Evolutionary conservation across 306 rosid species (phyloP).

Genomic region (Prosopis cineraria): DNA sequence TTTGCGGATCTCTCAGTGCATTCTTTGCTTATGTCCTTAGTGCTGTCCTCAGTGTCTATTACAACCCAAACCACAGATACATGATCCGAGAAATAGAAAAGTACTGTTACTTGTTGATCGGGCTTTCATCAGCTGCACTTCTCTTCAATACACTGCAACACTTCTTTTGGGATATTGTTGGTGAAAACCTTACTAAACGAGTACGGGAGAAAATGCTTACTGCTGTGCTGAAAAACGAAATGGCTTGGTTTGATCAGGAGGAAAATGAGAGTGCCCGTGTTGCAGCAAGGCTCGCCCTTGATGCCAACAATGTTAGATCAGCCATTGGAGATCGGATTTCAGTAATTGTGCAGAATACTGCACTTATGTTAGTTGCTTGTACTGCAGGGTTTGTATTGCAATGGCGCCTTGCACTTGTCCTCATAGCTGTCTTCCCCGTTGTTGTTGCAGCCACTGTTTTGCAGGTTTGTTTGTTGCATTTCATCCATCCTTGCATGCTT

Average conservation of each 20-base stretch:
- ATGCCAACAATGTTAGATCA: constrained; percentile 93
- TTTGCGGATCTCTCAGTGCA: constrained; percentile 88
- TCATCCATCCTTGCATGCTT: neutral
- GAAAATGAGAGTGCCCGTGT: constrained; percentile 92
- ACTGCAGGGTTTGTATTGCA: constrained; percentile 94
- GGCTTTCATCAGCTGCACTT: constrained; percentile 92
- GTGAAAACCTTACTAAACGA: constrained; percentile 86
- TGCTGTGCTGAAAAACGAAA: constrained; percentile 81
- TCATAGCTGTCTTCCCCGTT: constrained; percentile 90
- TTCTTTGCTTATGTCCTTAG: constrained; percentile 92
- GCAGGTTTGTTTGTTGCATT: constrained; percentile 57
- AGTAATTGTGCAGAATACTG: constrained; percentile 90
- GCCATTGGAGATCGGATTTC: constrained; percentile 94
- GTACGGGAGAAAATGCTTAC: constrained; percentile 88
- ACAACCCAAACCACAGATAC: constrained; percentile 67
- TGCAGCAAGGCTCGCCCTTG: constrained; percentile 84
- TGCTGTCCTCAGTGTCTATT: constrained; percentile 88
- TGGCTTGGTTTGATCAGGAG: constrained; percentile 97
- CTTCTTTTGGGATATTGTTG: constrained; percentile 95
- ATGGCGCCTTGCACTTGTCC: constrained; percentile 97
- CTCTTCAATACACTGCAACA: constrained; percentile 92
- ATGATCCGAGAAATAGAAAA: constrained; percentile 77
- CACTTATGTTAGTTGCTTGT: constrained; percentile 90
- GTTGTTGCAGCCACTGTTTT: constrained; percentile 96
- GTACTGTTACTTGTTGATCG: constrained; percentile 86